phyloP scores from a whole-genome alignment of 163 green algal species.

The Coccomyxa subellipsoidea region DNA sequence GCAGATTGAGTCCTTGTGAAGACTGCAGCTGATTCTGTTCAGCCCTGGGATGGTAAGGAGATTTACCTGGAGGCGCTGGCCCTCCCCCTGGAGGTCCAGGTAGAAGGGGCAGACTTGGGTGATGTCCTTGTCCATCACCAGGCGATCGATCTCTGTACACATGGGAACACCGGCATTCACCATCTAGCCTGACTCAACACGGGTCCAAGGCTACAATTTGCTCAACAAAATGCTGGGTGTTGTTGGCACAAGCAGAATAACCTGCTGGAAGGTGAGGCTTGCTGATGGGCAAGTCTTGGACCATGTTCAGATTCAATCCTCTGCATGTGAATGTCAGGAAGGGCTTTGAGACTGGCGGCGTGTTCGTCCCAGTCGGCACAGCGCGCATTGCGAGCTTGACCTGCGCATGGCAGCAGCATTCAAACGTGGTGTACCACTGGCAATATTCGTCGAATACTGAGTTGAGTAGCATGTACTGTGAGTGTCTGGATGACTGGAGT shows the following conservation, averaged over 20 bases:
- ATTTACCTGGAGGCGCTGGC: constrained; percentile 42
- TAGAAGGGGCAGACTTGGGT: constrained; percentile 66
- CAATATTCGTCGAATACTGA: no score
- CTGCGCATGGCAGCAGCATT: not conserved
- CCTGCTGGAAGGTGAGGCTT: constrained; percentile 39
- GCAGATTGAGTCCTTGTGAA: no score
- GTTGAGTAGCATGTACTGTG: no score
- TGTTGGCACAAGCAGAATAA: not conserved
- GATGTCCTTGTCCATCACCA: constrained; percentile 44
- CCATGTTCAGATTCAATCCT: constrained; percentile 55
- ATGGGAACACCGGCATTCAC: not conserved
- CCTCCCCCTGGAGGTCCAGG: constrained; percentile 60
- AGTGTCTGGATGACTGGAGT: no score
- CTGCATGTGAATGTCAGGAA: constrained; percentile 63
- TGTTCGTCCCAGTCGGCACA: constrained; percentile 15
- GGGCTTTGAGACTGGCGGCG: constrained; percentile 34
- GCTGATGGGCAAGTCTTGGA: constrained; percentile 67
- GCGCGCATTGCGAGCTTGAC: constrained; percentile 48
- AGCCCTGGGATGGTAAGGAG: no score
- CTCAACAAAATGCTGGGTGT: no score
- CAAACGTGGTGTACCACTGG: no score
- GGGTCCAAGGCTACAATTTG: no score
- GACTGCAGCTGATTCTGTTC: no score
- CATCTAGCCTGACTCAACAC: not conserved
- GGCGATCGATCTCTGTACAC: constrained; percentile 43